Percentiles rank a stretch among this genome's conserved stretches.
Conservation (phyloP, 1,284 basidiomycete genomes). For the Stygiomarasmius scandens region DNA sequence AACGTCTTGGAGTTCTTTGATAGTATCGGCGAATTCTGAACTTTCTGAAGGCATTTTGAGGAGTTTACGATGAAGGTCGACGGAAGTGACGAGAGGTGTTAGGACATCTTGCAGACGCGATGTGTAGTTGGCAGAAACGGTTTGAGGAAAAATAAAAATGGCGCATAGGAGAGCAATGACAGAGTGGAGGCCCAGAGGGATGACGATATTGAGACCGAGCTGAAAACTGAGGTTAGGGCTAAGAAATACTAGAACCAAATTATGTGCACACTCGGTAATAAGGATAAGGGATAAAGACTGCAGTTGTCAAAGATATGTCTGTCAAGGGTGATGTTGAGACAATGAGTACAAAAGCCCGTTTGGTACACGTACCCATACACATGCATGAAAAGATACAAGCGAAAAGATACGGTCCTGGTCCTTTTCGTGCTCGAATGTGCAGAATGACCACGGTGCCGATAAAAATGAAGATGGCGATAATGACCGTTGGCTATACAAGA, state of each 20-base stretch:
- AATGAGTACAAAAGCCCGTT: background rate
- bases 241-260: too few relatives aligned
- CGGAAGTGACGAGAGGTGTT: conserved; percentile 49
- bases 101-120: conserved; percentile 55
- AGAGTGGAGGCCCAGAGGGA: conserved; percentile 67
- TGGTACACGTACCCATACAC: conserved; percentile 43
- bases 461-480: conserved; percentile 69
- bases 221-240: conserved; percentile 18
- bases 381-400: conserved; percentile 63
- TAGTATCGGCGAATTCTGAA: conserved; percentile 44
- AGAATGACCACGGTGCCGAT: conserved; percentile 61
- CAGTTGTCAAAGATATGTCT: conserved; percentile 66
- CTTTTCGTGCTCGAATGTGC: conserved; percentile 65
- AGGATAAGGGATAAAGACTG: conserved; percentile 67
- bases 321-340: conserved; percentile 5
- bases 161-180: conserved; percentile 58
- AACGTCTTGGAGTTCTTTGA: conserved; percentile 33
- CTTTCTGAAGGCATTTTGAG: conserved; percentile 50
- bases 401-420: conserved; percentile 68
- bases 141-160: conserved; percentile 65
- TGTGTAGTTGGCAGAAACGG: conserved; percentile 67
- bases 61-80: conserved; percentile 50
- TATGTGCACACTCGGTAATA: conserved; percentile 50
- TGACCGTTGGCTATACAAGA: conserved; percentile 52
- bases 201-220: conserved; percentile 53